These are phyloP conservation scores for Biscutella auriculata DNA, from an alignment of 441 rosid genomes.

Conservation along the genomic window DNA sequence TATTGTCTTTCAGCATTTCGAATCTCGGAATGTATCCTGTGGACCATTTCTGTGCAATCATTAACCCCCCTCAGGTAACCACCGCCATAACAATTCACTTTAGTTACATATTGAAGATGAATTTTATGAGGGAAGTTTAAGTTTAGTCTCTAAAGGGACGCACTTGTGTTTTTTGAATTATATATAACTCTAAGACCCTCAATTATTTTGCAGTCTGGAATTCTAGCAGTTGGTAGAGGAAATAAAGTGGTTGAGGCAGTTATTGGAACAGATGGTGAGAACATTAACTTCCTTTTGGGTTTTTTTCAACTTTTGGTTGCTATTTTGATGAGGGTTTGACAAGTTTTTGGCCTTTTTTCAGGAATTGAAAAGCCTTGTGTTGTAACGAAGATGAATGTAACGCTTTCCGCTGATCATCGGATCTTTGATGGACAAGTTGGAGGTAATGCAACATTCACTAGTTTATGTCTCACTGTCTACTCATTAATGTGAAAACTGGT, in stretches of 20 bases:
- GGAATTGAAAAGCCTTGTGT: constrained; percentile 69
- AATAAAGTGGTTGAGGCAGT: constrained; percentile 73
- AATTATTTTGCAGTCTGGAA: constrained; percentile 57
- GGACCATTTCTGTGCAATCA: constrained; percentile 79
- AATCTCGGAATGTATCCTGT: constrained; percentile 98
- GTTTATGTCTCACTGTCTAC: background rate
- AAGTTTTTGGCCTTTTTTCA: constrained; percentile 24
- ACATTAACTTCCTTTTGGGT: constrained; percentile 9
- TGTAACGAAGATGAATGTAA: constrained; percentile 73
- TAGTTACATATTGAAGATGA: background rate
- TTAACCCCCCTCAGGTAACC: constrained; percentile 90
- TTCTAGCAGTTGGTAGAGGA: constrained; percentile 93
- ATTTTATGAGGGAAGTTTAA: background rate
- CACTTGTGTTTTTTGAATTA: background rate
- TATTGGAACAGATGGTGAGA: constrained; percentile 66
- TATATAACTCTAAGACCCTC: background rate
- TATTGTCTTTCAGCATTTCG: constrained; percentile 64
- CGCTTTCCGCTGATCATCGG: constrained; percentile 89
- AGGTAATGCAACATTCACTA: constrained; percentile 33
- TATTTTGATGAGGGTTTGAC: constrained; percentile 2
- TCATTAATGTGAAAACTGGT: background rate
- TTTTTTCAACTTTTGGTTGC: background rate
- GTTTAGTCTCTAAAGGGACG: constrained; percentile 1
- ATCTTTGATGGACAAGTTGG: constrained; percentile 90
- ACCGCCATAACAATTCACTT: constrained; percentile 3